These are phyloP conservation scores for Xerocomellus intermedius DNA, from an alignment of 768 basidiomycete genomes.

Conservation along the genomic window DNA sequence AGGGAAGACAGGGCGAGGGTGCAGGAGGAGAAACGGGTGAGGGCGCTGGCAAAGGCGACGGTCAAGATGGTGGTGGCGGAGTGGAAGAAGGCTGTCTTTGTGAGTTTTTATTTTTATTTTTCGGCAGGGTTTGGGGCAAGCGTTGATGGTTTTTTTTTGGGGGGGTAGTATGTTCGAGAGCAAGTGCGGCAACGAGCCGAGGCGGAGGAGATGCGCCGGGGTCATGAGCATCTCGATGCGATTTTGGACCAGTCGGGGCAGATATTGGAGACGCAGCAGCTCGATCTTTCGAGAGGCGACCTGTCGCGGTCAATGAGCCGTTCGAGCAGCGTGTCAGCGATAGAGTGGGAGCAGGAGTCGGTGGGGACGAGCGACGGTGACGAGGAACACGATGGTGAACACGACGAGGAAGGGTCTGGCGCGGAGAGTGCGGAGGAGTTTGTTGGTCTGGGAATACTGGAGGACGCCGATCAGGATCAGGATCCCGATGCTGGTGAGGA, in stretches of 20 bases:
- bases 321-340: conserved; percentile 48
- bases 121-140: not conserved
- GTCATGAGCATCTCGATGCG: conserved; percentile 85
- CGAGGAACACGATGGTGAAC: conserved; percentile 13
- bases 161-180: conserved; percentile 70
- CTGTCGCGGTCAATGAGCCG: conserved; percentile 51
- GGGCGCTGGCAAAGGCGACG: conserved; percentile 67
- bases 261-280: conserved; percentile 80
- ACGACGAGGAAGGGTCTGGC: conserved; percentile 28
- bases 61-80: conserved; percentile 67
- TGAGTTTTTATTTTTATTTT: conserved; percentile 40
- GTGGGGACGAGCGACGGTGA: conserved; percentile 21
- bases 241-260: conserved; percentile 88
- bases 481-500: not conserved
- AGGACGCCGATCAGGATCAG: conserved; percentile 6
- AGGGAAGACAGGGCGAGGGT: conserved; percentile 57
- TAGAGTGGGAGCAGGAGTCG: conserved; percentile 22
- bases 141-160: not conserved
- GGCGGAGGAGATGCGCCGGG: conserved; percentile 74
- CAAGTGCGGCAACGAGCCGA: conserved; percentile 60
- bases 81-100: conserved; percentile 88
- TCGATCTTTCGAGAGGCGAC: conserved; percentile 57
- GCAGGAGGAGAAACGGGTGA: conserved; percentile 66
- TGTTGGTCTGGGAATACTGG: conserved; percentile 29
- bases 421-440: conserved; percentile 38